A percentile compares a stretch with the other conserved stretches of the same genome.
Conservation (phyloP, 768 basidiomycete species). For the Suillus lakei region DNA sequence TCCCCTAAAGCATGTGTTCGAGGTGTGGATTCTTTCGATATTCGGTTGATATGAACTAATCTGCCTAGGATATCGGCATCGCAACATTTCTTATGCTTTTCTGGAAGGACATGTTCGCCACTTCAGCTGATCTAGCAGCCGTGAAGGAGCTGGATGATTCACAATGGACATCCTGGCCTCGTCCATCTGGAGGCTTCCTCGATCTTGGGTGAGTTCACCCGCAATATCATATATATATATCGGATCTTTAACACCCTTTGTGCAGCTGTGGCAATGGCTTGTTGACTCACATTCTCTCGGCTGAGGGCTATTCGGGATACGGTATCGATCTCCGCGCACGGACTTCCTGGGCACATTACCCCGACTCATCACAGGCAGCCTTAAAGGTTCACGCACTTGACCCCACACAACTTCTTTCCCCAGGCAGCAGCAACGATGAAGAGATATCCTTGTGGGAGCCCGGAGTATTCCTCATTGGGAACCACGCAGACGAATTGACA, state of each 20-base stretch:
- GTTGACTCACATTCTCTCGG: slow-evolving; percentile 81
- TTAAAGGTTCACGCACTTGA: slow-evolving; percentile 77
- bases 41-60: neutral
- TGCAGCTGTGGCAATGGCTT: slow-evolving; percentile 90
- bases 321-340: slow-evolving; percentile 90
- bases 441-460: slow-evolving; percentile 36
- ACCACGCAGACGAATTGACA: slow-evolving; percentile 96
- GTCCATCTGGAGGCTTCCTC: slow-evolving; percentile 83
- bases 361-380: slow-evolving; percentile 57
- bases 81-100: slow-evolving; percentile 91
- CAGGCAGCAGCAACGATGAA: neutral
- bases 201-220: slow-evolving; percentile 73
- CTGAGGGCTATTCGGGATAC: slow-evolving; percentile 83
- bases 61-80: slow-evolving; percentile 84
- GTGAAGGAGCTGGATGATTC: slow-evolving; percentile 22
- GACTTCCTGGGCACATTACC: slow-evolving; percentile 83
- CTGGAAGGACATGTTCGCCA: slow-evolving; percentile 77
- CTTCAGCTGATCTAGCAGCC: slow-evolving; percentile 11
- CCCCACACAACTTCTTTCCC: slow-evolving; percentile 47
- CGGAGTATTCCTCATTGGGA: slow-evolving; percentile 83
- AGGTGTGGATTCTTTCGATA: slow-evolving; percentile 49
- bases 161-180: slow-evolving; percentile 77
- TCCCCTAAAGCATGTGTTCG: slow-evolving; percentile 89
- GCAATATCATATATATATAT: neutral
- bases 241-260: neutral